Conservation (phyloP, 2,329 filamentous ascomycete species). For the Thielaviopsis ethacetica region DNA sequence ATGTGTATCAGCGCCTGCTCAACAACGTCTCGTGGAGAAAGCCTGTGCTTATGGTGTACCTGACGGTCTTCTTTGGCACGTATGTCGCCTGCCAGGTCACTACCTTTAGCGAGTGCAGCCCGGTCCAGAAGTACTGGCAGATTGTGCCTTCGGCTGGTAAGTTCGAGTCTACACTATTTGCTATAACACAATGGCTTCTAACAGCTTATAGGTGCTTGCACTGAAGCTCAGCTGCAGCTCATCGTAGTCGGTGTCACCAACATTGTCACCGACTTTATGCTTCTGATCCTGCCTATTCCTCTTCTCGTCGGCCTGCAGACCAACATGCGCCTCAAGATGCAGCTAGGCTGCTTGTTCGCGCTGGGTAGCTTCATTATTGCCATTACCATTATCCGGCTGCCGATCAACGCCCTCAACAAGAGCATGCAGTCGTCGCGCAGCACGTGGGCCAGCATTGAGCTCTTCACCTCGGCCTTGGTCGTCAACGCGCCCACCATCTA, state of each 20-base stretch:
- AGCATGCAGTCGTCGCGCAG: constrained; percentile 21
- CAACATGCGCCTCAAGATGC: constrained; percentile 18
- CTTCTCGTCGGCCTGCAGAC: constrained; percentile 15
- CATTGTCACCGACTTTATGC: constrained; percentile 10
- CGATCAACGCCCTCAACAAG: constrained; percentile 21
- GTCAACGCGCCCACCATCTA: constrained; percentile 24
- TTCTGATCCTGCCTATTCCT: constrained; percentile 7
- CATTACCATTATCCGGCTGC: constrained; percentile 23
- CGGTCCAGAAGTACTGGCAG: constrained; percentile 40
- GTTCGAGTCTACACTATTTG: background rate
- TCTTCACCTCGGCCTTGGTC: constrained; percentile 19
- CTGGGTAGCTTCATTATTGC: constrained; percentile 24
- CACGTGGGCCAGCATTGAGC: constrained; percentile 23
- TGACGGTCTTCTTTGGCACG: constrained; percentile 17
- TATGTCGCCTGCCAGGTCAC: constrained; percentile 20
- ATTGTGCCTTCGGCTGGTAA: constrained; percentile 27
- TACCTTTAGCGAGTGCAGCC: constrained; percentile 23
- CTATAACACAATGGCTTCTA: background rate
- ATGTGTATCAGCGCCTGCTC: constrained; percentile 16
- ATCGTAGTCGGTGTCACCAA: constrained; percentile 20
- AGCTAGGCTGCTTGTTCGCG: constrained; percentile 20
- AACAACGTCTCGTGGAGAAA: constrained; percentile 15
- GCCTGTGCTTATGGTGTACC: constrained; percentile 16
- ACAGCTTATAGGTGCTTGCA: constrained; percentile 15
- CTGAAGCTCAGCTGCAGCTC: constrained; percentile 19